phyloP scores from a whole-genome alignment of 352 stramenopile species.

The Thalassiosira mediterranea region DNA sequence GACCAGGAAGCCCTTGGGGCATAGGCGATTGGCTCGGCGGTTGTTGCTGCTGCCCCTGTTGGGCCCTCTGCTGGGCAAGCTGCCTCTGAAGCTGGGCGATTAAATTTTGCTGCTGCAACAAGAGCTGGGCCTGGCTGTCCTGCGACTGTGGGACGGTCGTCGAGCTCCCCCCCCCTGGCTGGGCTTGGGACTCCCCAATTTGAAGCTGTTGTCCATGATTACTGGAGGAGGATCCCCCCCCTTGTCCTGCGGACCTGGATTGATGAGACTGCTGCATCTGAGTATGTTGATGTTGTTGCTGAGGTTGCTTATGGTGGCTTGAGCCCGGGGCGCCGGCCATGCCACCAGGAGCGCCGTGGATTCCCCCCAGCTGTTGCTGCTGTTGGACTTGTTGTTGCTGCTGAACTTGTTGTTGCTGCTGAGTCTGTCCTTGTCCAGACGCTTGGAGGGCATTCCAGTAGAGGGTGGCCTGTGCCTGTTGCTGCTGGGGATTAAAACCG shows the following conservation, averaged over 20 bases:
- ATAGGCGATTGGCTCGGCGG: not conserved
- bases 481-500: not conserved
- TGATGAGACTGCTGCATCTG: conserved; percentile 12
- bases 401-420: conserved; percentile 22
- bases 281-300: conserved; percentile 12
- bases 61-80: conserved; percentile 23
- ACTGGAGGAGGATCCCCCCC: no score
- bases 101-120: conserved; percentile 31
- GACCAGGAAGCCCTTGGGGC: conserved; percentile 1
- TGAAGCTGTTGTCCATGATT: conserved; percentile 18
- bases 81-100: conserved; percentile 34
- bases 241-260: no score
- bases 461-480: conserved; percentile 13
- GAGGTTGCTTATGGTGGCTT: no score
- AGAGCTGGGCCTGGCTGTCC: conserved; percentile 18
- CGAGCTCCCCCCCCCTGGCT: not conserved
- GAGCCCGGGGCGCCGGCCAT: conserved; percentile 15
- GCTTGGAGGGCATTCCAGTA: conserved; percentile 40
- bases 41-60: not conserved
- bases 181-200: not conserved
- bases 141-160: no score
- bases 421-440: conserved; percentile 13
- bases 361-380: conserved; percentile 41
- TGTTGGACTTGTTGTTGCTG: conserved; percentile 47
- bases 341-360: conserved; percentile 27